Evolutionary conservation across 805 yeast genomes (phyloP).

Genomic region (Wickerhamiella sergipiensis): DNA sequence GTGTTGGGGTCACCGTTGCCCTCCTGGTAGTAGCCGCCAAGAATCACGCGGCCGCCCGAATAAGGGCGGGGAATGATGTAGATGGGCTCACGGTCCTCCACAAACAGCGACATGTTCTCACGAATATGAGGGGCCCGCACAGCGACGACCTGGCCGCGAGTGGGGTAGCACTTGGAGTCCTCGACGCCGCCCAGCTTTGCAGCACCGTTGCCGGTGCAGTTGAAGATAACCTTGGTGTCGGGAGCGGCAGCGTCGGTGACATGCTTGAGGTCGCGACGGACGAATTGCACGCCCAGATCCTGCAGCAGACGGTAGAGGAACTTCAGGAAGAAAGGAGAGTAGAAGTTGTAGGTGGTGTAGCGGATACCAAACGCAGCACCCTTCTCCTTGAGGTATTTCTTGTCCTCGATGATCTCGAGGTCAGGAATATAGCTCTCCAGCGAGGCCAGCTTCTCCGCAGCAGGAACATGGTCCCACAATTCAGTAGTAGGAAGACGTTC

Average conservation of each 20-base stretch:
- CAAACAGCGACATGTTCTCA: conserved; percentile 31
- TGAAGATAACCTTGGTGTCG: conserved; percentile 41
- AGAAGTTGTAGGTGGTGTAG: conserved; percentile 55
- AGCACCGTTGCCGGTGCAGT: conserved; percentile 70
- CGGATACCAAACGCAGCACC: conserved; percentile 44
- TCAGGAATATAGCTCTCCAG: conserved; percentile 37
- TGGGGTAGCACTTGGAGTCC: conserved; percentile 51
- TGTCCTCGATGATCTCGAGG: conserved; percentile 26
- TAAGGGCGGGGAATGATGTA: conserved; percentile 62
- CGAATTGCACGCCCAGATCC: conserved; percentile 38
- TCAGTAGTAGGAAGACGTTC: conserved; percentile 45
- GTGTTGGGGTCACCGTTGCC: conserved; percentile 52
- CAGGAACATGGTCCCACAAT: conserved; percentile 40
- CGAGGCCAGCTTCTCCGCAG: conserved; percentile 34
- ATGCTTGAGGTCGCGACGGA: conserved; percentile 35
- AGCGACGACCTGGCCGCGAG: conserved; percentile 70
- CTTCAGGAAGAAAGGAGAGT: conserved; percentile 48
- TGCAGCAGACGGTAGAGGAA: conserved; percentile 34
- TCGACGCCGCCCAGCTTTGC: conserved; percentile 46
- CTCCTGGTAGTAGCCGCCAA: conserved; percentile 64
- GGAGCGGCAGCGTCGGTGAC: conserved; percentile 37
- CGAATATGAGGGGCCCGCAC: conserved; percentile 54
- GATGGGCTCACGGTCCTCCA: conserved; percentile 30
- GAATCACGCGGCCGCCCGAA: conserved; percentile 49
- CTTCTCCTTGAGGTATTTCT: conserved; percentile 29